Base-by-base conservation (phyloP, 1,284 basidiomycete genomes). In the Trichosporon asahii region DNA sequence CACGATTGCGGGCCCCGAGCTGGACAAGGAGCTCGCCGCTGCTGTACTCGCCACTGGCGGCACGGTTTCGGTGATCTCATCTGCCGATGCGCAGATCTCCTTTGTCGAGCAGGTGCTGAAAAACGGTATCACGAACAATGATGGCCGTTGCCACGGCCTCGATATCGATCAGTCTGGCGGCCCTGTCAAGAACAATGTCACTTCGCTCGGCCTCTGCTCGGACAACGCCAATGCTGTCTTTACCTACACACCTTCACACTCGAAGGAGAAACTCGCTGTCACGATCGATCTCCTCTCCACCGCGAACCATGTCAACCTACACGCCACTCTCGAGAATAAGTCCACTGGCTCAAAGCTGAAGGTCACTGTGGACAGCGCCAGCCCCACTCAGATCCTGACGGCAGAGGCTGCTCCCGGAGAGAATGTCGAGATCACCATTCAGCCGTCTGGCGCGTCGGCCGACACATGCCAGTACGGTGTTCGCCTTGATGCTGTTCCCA, bases 91-190 rank as follows among this genome's bases (percentile, higher is more conserved):
- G 23, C n/a, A 64, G 65, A 49, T 53, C n/a, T 12, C 15, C 33
- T 68, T 68, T 33, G 27, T 68, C 53, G 12, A 65, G 21, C 31
- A 37, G 46, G 64, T 68, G 11, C 29, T 68, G 35, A 68, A 68
- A 64, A 64, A 68, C 67, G 67, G 67, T 37, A 53, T 68, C 61
- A 68, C 67, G 31, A 65, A 68, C 67, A 68, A 68, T 49, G 67
- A 68, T 61, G 67, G 67, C 46, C 33, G 53, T 29, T 68, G 67
- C 49, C 14, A 21, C 23, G 67, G 67, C 29, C 23, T 23, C 31
- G 67, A 64, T 18, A 23, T 64, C 25, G 33, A 12, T 21, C 29
- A 55, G 44, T 55, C 53, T 9, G 53, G 23, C 8, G 53, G 53
- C 11, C 53, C 53, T 6, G 53, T 55, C 53, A 55, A 55, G 53